Percentiles rank a stretch among this genome's conserved stretches.
phyloP scores from a whole-genome alignment of 2,329 filamentous ascomycete species.

The Ilyonectria destructans region DNA sequence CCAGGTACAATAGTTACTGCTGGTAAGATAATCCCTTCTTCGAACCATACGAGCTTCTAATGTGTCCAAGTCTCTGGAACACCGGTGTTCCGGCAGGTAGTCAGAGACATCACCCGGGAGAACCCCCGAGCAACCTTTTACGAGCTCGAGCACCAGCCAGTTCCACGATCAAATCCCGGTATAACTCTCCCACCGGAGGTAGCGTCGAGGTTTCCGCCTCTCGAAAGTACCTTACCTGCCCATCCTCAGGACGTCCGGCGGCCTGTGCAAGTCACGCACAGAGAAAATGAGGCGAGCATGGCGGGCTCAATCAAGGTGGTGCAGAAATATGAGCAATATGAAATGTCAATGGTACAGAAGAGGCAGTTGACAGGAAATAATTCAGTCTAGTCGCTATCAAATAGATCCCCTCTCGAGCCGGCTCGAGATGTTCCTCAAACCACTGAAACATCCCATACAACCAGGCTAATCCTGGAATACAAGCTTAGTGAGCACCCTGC shows the following conservation, averaged over 20 bases:
- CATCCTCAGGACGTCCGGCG: background rate
- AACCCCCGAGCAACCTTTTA: background rate
- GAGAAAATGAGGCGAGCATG: background rate
- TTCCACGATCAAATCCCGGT: background rate
- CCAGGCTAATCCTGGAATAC: background rate
- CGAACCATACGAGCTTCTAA: background rate
- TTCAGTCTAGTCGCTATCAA: background rate
- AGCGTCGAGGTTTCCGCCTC: background rate
- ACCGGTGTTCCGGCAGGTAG: background rate
- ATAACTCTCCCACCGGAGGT: background rate
- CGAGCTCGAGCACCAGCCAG: background rate
- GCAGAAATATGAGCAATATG: background rate
- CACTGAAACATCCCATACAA: background rate
- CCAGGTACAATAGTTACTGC: slow-evolving; percentile 1
- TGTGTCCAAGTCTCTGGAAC: background rate
- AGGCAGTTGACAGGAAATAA: background rate
- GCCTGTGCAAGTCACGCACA: background rate
- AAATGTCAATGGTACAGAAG: slow-evolving; percentile 1
- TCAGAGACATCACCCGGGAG: background rate
- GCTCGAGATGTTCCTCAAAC: background rate
- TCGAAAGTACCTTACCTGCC: background rate
- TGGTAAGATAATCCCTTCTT: background rate
- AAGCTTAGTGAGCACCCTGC: background rate
- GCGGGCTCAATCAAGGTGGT: background rate
- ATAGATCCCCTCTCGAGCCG: background rate